These are phyloP conservation scores for Stylonectria norvegica DNA, from an alignment of 2,329 filamentous ascomycete species.

Conservation along the genomic window DNA sequence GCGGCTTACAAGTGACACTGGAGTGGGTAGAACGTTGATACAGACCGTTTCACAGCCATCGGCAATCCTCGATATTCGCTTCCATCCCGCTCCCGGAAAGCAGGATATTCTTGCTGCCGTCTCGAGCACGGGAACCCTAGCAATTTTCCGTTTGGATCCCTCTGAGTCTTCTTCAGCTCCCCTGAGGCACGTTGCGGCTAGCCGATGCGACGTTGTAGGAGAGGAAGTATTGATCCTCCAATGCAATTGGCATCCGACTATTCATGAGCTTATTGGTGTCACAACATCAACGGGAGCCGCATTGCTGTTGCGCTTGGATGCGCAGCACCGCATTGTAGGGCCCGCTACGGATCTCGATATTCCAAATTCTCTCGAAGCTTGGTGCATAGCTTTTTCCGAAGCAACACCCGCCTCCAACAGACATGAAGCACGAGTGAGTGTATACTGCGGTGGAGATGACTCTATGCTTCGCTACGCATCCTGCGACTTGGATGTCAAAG, in stretches of 20 bases:
- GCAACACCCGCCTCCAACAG: slow-evolving; percentile 13
- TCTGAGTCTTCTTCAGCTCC: slow-evolving; percentile 28
- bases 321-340: slow-evolving; percentile 37
- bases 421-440: slow-evolving; percentile 31
- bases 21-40: slow-evolving; percentile 45
- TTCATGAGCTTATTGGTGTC: slow-evolving; percentile 57
- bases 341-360: slow-evolving; percentile 38
- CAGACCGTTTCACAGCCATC: slow-evolving; percentile 63
- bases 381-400: slow-evolving; percentile 63
- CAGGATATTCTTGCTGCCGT: slow-evolving; percentile 65
- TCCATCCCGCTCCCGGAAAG: slow-evolving; percentile 50
- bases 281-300: slow-evolving; percentile 69
- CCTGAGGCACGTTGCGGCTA: slow-evolving; percentile 41
- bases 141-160: slow-evolving; percentile 57
- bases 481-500: slow-evolving; percentile 24
- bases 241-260: slow-evolving; percentile 66
- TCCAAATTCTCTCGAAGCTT: slow-evolving; percentile 63
- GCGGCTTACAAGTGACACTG: slow-evolving; percentile 15
- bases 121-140: slow-evolving; percentile 70
- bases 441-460: slow-evolving; percentile 76
- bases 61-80: slow-evolving; percentile 82
- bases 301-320: slow-evolving; percentile 48
- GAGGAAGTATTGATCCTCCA: slow-evolving; percentile 65
- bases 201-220: slow-evolving; percentile 48
- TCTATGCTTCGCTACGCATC: slow-evolving; percentile 52